Evolutionary conservation across 371 early-diverging fungal genomes (phyloP), one percentile per base, ranked within the genome.

Genomic region (Apophysomyces ossiformis): DNA sequence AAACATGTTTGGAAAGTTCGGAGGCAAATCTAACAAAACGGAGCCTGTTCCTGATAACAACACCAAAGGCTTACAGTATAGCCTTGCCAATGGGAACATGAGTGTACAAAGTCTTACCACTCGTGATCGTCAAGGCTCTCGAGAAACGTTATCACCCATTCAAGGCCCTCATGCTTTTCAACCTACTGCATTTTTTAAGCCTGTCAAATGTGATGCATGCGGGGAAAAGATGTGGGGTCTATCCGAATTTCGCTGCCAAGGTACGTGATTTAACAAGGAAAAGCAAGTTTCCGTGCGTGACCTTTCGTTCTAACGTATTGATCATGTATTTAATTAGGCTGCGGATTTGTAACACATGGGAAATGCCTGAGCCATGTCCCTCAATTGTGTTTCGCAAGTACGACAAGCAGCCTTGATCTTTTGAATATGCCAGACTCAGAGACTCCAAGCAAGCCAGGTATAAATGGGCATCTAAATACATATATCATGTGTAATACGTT

Each of bases 171-270:
- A 94, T 67, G 67, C 74, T 1, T 90, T 94, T 65, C 76, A 82
- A 37, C 77, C 80, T 8, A 85, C 88, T 39, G 72, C 87, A 8
- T 92, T 87, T 62, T 44, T 90, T 37, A 79, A 88, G 36, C 90
- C 93, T 5, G 75, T 85, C 35, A 90, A 90, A 26, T 95, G 97
- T 67, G 94, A 93, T 60, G 81, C 79, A 39, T 96, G 97, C 64
- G 79, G 83, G 26, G 96, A 96, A 45, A 92, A 93, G 62, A 84
- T 96, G 57, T 93, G 95, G 92, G 92, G 94, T 9, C 73, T 89
- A 2, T 86, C 87, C 45, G 94, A 93, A 64, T 69, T 91, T 59
- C 76, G 88, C 12, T 97, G 97, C 76, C 86, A 87, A 38, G 76
- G 84, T 84, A 84, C 9, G 18, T 47, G 32, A 26, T 26, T 26